These are phyloP conservation scores for Metschnikowia orientalis DNA, from an alignment of 805 yeast genomes.

Conservation along the genomic window DNA sequence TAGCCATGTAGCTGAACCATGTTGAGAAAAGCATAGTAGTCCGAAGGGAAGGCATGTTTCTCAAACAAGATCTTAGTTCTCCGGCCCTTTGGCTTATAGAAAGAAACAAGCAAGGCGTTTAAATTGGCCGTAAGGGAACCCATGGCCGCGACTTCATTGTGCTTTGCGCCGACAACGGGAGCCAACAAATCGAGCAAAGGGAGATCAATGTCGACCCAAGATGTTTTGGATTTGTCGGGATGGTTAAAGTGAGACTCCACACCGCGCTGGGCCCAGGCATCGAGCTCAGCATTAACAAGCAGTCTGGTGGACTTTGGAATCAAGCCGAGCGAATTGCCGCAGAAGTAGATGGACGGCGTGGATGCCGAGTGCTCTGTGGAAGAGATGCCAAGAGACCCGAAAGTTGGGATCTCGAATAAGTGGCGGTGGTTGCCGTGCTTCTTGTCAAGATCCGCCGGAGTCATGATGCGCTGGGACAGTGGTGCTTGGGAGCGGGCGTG, in stretches of 20 bases:
- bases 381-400: conserved; percentile 50
- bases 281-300: conserved; percentile 62
- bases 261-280: conserved; percentile 78
- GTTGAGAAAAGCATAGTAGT: conserved; percentile 78
- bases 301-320: conserved; percentile 65
- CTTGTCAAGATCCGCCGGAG: conserved; percentile 1
- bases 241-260: conserved; percentile 84
- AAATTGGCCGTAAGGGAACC: conserved; percentile 80
- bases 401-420: conserved; percentile 64
- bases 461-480: too few relatives aligned
- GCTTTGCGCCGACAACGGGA: conserved; percentile 69
- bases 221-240: conserved; percentile 48
- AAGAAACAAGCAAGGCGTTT: conserved; percentile 67
- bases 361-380: conserved; percentile 14
- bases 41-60: conserved; percentile 87
- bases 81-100: conserved; percentile 61
- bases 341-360: conserved; percentile 52
- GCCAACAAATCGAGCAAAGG: conserved; percentile 69
- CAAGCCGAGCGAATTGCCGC: conserved; percentile 92
- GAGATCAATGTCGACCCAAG: conserved; percentile 83
- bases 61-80: conserved; percentile 76
- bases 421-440: conserved; percentile 36
- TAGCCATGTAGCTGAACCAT: conserved; percentile 59
- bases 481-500: too few relatives aligned
- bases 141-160: conserved; percentile 81